Conservation (phyloP, 179 eudicot species). For the Dionaea muscipula region DNA sequence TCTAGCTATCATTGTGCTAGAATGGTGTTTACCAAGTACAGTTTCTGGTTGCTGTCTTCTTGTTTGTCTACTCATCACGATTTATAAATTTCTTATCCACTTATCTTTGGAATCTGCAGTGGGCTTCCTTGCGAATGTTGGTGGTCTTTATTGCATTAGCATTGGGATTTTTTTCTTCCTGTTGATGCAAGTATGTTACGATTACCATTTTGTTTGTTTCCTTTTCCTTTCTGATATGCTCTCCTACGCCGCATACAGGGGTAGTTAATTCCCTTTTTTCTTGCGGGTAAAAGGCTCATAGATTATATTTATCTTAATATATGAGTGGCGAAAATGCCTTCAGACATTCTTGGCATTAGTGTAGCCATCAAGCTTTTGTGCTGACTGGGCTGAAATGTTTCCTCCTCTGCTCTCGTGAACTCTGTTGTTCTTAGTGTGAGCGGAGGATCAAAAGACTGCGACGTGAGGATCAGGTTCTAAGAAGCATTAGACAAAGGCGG, state of each 20-base stretch:
- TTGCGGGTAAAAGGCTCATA: background rate
- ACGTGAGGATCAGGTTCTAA: slow-evolving; percentile 58
- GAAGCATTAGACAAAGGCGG: slow-evolving; percentile 43
- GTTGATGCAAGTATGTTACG: slow-evolving; percentile 68
- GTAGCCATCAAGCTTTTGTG: too few relatives aligned
- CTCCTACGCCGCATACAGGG: too few relatives aligned
- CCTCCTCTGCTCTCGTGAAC: slow-evolving; percentile 9
- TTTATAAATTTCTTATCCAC: background rate
- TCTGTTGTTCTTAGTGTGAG: slow-evolving; percentile 44
- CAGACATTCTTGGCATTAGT: too few relatives aligned
- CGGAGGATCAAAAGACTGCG: slow-evolving; percentile 78
- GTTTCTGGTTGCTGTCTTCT: background rate
- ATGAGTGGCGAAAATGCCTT: too few relatives aligned
- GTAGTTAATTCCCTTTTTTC: background rate
- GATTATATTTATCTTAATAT: too few relatives aligned
- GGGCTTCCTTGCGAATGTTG: slow-evolving; percentile 87
- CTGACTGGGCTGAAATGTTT: background rate
- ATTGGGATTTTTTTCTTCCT: slow-evolving; percentile 74
- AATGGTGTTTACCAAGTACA: background rate
- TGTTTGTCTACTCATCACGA: background rate
- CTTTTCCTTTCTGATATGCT: background rate
- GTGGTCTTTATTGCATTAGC: slow-evolving; percentile 85
- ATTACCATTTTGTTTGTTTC: slow-evolving; percentile 4
- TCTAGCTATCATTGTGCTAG: background rate
- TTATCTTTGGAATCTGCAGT: slow-evolving; percentile 54